phyloP scores from a whole-genome alignment of 805 yeast genomes.

The Candida ovalis region DNA sequence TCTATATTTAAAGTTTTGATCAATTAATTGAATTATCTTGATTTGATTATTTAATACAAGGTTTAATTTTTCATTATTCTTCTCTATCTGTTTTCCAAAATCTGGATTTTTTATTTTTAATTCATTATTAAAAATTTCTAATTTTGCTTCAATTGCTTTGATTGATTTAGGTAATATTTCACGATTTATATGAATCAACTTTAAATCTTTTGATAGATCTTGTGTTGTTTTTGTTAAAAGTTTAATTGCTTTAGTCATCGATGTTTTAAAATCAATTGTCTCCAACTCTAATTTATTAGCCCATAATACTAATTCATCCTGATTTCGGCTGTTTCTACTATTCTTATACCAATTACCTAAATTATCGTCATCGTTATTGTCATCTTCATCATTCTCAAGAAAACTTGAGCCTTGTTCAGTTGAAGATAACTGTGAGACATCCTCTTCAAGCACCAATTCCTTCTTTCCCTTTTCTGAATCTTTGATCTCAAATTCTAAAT shows the following conservation, averaged over 20 bases:
- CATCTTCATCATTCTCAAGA: neutral
- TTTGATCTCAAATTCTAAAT: neutral
- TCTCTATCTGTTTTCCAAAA: neutral
- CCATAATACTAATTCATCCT: constrained; percentile 39
- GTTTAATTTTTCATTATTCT: constrained; percentile 7
- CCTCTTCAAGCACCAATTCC: neutral
- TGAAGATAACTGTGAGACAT: constrained; percentile 4
- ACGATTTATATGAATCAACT: constrained; percentile 7
- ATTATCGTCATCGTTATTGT: neutral
- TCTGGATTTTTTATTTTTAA: neutral
- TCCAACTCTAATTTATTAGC: constrained; percentile 50
- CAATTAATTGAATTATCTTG: constrained; percentile 6
- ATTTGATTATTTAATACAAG: constrained; percentile 13
- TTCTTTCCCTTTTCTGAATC: neutral
- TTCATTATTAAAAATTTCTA: neutral
- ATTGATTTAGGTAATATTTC: constrained; percentile 10
- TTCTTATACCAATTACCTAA: neutral
- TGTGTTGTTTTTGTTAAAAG: constrained; percentile 10
- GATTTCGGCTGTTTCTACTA: constrained; percentile 11
- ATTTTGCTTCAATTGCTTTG: constrained; percentile 6
- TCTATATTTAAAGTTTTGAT: constrained; percentile 1
- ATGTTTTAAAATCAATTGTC: constrained; percentile 38
- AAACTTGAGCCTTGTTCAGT: constrained; percentile 10
- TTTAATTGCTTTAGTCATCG: constrained; percentile 18
- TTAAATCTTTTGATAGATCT: constrained; percentile 6